Evolutionary conservation across 225 moss, liverwort and hornwort species (phyloP), one percentile per base, ranked within the genome.

Genomic region (Straminergon stramineum): DNA sequence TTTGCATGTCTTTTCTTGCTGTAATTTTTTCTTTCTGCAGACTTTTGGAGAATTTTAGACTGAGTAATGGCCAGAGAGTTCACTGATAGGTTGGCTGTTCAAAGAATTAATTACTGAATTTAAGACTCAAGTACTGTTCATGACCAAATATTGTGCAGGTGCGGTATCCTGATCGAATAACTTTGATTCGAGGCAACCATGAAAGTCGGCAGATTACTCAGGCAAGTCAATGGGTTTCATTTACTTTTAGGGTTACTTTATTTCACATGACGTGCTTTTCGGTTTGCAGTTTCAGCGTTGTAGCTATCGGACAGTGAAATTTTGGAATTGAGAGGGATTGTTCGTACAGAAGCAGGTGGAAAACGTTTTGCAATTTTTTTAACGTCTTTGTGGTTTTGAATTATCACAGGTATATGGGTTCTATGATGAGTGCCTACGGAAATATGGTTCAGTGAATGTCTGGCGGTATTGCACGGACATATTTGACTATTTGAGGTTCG

Each of bases 381-480:
- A 74, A 78, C 28, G 39, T 77, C 61, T 82, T 37, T 83, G 41
- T 87, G 82, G 76, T 68, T 81, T 84, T 76, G 68, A 70, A 56
- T 84, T 68, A 48, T 86, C 66, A 69, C 93, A 99, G 99, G 99
- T 99, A 19, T 99, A 99, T 92, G 99, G 99, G 61, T 99, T 99
- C 84, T 99, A 99, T 84, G 99, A 99, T 86, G 99, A 99, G 89
- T 99, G 99, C 90, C 91, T 99, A 86, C 92, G 99, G 91, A 99
- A 99, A 92, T 99, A 99, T 87, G 97, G 99, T 73, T 99, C 99
- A 37, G 97, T 99, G 68, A 99, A 99, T 91, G 99, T 99, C 86
- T 99, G 99, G 99, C 96, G 97, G 91, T 99, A 99, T 90, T 99
- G 99, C 94, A 97, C 97, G 53, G 99, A 99, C 89, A 97, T 99